Conservation (phyloP, 1,284 basidiomycete genomes). For the Irpex rosettiformis region DNA sequence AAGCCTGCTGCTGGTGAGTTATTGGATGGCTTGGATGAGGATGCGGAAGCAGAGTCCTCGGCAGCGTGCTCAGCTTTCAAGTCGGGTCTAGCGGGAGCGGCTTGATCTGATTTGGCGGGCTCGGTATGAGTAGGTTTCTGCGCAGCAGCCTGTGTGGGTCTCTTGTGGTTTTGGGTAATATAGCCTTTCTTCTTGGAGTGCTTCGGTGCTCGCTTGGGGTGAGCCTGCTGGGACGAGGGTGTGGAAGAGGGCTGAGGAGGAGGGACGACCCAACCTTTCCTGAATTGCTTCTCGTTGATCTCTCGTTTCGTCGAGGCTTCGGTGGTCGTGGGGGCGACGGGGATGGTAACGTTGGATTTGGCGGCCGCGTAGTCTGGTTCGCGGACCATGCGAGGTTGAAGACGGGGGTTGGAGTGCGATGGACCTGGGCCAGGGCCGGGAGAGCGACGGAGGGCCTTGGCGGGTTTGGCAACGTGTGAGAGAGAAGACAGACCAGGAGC, state of each 20-base stretch:
- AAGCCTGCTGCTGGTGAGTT: background rate
- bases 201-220: background rate
- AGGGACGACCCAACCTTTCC: background rate
- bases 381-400: constrained; percentile 4
- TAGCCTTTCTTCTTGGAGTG: background rate
- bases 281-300: background rate
- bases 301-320: background rate
- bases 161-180: background rate
- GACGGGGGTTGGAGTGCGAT: background rate
- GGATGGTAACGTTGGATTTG: constrained; percentile 6
- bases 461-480: background rate
- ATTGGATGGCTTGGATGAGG: background rate
- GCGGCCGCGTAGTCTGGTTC: constrained; percentile 6
- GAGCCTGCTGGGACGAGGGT: background rate
- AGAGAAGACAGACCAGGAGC: background rate
- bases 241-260: background rate
- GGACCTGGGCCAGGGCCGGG: background rate
- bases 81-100: background rate
- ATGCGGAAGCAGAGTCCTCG: background rate
- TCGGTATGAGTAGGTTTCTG: background rate
- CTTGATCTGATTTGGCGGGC: background rate
- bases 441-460: background rate
- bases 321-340: background rate
- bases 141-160: background rate
- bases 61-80: background rate